These are phyloP conservation scores for Phytophthora foliorum DNA, from an alignment of 352 stramenopile species.

Conservation along the genomic window DNA sequence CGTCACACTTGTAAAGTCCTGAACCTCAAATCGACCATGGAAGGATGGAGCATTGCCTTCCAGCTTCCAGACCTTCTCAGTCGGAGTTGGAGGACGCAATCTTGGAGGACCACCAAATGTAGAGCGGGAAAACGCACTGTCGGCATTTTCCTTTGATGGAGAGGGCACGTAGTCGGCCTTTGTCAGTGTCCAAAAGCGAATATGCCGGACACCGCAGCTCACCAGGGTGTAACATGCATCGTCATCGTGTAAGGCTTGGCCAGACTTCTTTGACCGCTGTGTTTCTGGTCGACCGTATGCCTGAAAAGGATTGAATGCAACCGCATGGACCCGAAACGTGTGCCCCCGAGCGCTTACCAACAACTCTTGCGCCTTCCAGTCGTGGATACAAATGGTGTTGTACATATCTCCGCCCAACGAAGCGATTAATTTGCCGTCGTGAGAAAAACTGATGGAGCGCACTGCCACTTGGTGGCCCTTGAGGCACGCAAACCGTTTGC, in stretches of 20 bases:
- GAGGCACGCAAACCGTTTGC: conserved; percentile 62
- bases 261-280: conserved; percentile 56
- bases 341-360: conserved; percentile 67
- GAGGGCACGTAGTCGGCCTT: conserved; percentile 61
- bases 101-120: conserved; percentile 63
- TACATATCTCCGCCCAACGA: conserved; percentile 80
- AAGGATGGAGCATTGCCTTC: conserved; percentile 81
- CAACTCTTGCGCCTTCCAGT: conserved; percentile 71
- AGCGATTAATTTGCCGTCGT: conserved; percentile 74
- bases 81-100: conserved; percentile 60
- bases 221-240: conserved; percentile 79
- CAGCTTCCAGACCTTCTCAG: conserved; percentile 77
- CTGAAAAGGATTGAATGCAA: conserved; percentile 82
- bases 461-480: conserved; percentile 67
- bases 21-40: conserved; percentile 68
- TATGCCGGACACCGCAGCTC: conserved; percentile 78
- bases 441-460: conserved; percentile 72
- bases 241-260: conserved; percentile 75
- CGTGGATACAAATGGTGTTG: conserved; percentile 83
- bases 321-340: conserved; percentile 69
- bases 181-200: conserved; percentile 79
- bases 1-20: conserved; percentile 74
- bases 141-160: conserved; percentile 52
- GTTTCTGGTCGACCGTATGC: conserved; percentile 68
- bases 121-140: conserved; percentile 72